phyloP scores from a whole-genome alignment of 208 protist genomes.

The Leishmania arabica region DNA sequence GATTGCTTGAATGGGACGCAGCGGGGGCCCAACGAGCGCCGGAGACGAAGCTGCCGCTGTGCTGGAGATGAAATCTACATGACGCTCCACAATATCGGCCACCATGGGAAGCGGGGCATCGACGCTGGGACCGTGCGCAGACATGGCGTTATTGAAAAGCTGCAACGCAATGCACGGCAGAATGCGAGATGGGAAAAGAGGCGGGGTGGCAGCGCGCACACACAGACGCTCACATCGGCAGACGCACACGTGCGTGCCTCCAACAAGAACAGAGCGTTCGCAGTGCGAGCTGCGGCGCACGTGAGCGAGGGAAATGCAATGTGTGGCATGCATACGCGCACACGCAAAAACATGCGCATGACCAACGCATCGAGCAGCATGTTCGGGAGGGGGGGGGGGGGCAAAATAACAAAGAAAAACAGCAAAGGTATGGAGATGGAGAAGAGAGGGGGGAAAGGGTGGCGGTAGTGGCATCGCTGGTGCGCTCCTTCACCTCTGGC shows the following conservation, averaged over 20 bases:
- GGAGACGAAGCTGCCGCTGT: background rate
- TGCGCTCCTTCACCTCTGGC: background rate
- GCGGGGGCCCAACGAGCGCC: background rate
- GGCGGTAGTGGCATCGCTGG: background rate
- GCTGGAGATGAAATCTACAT: background rate
- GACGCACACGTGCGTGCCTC: background rate
- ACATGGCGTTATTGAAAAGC: conserved; percentile 6
- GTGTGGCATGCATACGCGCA: background rate
- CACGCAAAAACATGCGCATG: background rate
- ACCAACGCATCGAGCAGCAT: background rate
- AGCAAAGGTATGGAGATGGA: background rate
- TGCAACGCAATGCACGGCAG: background rate
- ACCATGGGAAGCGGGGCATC: conserved; percentile 21
- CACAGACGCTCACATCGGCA: background rate
- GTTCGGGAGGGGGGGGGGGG: background rate
- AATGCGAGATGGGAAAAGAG: background rate
- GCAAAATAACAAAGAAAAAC: no score
- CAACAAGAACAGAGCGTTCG: background rate
- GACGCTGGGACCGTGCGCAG: background rate
- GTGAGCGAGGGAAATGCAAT: background rate
- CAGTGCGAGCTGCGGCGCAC: background rate
- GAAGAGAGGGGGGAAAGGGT: background rate
- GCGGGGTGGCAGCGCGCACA: background rate
- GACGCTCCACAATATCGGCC: conserved; percentile 44
- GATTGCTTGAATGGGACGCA: conserved; percentile 51